Conservation (phyloP, 805 yeast species). For the Dipodascopsis uninucleata region DNA sequence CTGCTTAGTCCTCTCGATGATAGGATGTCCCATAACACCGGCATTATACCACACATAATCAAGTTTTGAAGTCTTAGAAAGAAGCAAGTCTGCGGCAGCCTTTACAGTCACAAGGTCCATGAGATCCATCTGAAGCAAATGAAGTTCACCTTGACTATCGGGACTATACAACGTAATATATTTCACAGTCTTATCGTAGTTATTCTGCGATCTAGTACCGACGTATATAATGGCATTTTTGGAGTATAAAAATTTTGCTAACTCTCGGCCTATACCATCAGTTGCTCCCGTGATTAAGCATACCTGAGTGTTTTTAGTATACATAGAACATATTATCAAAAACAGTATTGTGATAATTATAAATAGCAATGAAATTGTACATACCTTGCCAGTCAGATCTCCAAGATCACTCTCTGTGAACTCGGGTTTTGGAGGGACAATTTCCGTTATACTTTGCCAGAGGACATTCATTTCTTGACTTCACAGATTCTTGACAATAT, state of each 20-base stretch:
- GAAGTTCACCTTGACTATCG: conserved; percentile 13
- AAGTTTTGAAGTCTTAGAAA: conserved; percentile 32
- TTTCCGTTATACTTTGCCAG: conserved; percentile 22
- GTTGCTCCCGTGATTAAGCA: conserved; percentile 22
- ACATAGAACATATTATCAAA: not conserved
- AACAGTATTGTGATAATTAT: not conserved
- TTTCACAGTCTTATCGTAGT: conserved; percentile 13
- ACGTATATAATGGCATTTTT: conserved; percentile 20
- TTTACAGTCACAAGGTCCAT: conserved; percentile 35
- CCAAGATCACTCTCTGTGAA: conserved; percentile 36
- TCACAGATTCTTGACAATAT: not conserved
- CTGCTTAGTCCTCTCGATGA: conserved; percentile 38
- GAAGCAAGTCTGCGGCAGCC: conserved; percentile 38
- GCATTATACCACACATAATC: conserved; percentile 45
- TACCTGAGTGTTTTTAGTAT: no score
- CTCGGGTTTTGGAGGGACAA: conserved; percentile 29
- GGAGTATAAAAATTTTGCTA: conserved; percentile 13
- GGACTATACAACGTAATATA: conserved; percentile 1
- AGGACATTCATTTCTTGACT: conserved; percentile 1
- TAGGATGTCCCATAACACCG: conserved; percentile 40
- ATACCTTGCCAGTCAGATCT: conserved; percentile 37
- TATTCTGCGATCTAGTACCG: conserved; percentile 18
- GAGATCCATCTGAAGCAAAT: conserved; percentile 17
- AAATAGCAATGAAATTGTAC: not conserved
- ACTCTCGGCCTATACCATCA: conserved; percentile 22